These are phyloP conservation scores for Tuber microsphaerosporum DNA, from an alignment of 495 filamentous ascomycete species.

Conservation along the genomic window DNA sequence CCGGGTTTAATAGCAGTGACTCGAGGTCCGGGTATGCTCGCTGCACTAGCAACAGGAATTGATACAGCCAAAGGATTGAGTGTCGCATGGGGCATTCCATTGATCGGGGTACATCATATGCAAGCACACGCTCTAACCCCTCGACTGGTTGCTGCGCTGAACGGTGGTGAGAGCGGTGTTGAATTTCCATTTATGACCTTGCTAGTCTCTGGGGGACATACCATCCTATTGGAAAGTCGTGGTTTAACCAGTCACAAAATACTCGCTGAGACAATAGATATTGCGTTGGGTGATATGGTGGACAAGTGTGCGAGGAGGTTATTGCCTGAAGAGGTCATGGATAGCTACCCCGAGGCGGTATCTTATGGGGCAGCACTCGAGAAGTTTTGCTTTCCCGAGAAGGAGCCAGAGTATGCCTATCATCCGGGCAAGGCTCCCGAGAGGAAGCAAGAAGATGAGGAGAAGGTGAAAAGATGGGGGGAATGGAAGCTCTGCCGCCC, in stretches of 20 bases:
- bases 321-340: constrained; percentile 49
- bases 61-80: constrained; percentile 85
- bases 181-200: constrained; percentile 79
- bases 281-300: constrained; percentile 75
- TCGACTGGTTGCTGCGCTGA: constrained; percentile 62
- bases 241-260: constrained; percentile 60
- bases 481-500: constrained; percentile 31
- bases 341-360: constrained; percentile 41
- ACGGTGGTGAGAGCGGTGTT: constrained; percentile 28
- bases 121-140: constrained; percentile 90
- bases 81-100: constrained; percentile 68
- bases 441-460: constrained; percentile 24
- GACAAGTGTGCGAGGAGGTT: constrained; percentile 77
- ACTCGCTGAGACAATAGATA: constrained; percentile 62
- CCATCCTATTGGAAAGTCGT: constrained; percentile 67
- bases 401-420: constrained; percentile 23
- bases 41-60: constrained; percentile 65
- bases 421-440: constrained; percentile 39
- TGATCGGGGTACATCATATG: constrained; percentile 91
- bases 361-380: constrained; percentile 77
- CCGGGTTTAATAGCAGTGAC: constrained; percentile 83
- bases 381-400: constrained; percentile 64
- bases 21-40: constrained; percentile 79
- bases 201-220: constrained; percentile 89
- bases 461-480: constrained; percentile 14